Base-by-base conservation (phyloP, 1,284 basidiomycete genomes). In the Apiotrichum porosum region DNA sequence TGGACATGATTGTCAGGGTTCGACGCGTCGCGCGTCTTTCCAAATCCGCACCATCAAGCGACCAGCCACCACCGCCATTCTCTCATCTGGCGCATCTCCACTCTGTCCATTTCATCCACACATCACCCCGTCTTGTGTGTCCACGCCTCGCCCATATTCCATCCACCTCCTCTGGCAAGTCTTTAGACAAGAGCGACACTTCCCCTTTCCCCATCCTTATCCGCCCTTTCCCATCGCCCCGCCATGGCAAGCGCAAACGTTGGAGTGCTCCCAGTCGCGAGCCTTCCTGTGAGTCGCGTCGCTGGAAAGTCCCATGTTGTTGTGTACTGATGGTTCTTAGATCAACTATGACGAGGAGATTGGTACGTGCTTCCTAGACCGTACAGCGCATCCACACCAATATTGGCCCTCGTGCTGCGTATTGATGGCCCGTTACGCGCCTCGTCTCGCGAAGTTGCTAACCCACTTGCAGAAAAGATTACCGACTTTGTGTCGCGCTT, bases 211-310 rank as follows among this genome's bases (percentile, higher is more conserved):
- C 17, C 35, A 10, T 23, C 9, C 28, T 12, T 10, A 24, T n/a
- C 33, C 9, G n/a, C 9, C 36, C 17, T 5, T 23, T 10, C 33
- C 15, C 24, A 1, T 17, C 32, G 14, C 21, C 18, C 28, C 43
- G 36, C 14, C 10, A 37, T 37, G 43, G 36, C 43, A 14, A 42
- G 31, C 22, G 45, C 39, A 31, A 47, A 47, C 18, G 57, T 63
- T 19, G 66, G 65, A 24, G 63, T 71, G 18, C 55, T 74, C n/a
- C 72, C 72, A 28, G 70, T 72, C 22, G 72, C 71, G 30, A 62
- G 57, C 39, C 63, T 74, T 28, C 52, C 62, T 9, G 70, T 72
- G 43, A 53, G 70, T 64, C 28, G n/a, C 21, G n/a, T 9, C 19
- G 14, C 9, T 5, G n/a, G 17, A 5, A 10, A 9, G 15, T 9